Evolutionary conservation across 108 stramenopile species (phyloP), one percentile per base, ranked within the genome.

Genomic region (Seminavis robusta): DNA sequence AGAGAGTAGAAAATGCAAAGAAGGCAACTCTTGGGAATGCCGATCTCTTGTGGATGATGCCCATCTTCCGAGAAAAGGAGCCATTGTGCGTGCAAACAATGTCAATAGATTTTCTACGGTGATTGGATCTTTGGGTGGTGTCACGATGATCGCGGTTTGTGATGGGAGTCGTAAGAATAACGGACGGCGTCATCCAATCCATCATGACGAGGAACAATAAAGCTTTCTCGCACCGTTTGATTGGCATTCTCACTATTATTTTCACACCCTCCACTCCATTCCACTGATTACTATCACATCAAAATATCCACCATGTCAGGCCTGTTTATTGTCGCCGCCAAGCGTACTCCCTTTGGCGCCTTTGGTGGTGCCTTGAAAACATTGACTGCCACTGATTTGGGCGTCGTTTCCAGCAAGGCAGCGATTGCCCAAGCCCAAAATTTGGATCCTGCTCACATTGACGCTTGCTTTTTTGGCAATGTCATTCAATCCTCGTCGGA

Each of bases 251-350:
- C 13, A 10, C 34, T 36, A 36, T 10, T 36, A 10, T 36, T 8
- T 13, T 36, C 8, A 36, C 13, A 16, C 8, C 19, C 10, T 15
- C 44, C 16, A n/a, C 15, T 46, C 11, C 28, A 46, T 17, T 19
- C 45, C 45, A 9, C 8, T 46, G 11, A 9, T 13, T 13, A 36
- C 5, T 33, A 15, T 23, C 17, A 53, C n/a, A n/a, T 48, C 31
- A 16, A 15, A 33, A 1, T 24, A 33, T 37, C 6, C 52, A 48
- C 25, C 52, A 81, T 81, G 84, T 56, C 71, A 21, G 78, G 79
- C 56, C 74, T 98, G 16, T 98, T 93, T 71, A 77, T 99, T 52
- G 96, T 98, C 8, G 98, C 94, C n/a, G 98, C 98, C 9, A 98
- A 98, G 68, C 91, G 98, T 38, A 99, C 98, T 20, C 89, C 98